A percentile compares a stretch with the other conserved stretches of the same genome.
Conservation (phyloP, 1,284 basidiomycete species). For the Cutaneotrichosporon sp. region DNA sequence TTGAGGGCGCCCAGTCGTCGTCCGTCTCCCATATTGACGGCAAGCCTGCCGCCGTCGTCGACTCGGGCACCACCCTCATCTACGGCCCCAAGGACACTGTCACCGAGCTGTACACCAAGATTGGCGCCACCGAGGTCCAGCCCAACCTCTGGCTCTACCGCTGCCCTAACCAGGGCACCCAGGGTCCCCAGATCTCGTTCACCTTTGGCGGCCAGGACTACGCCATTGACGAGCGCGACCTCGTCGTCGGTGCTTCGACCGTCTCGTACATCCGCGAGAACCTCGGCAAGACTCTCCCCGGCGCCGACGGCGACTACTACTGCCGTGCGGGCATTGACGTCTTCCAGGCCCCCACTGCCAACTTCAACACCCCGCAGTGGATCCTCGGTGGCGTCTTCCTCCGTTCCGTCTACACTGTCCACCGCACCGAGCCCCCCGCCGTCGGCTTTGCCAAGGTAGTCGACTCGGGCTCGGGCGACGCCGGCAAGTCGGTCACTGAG, state of each 20-base stretch:
- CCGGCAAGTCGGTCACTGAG: background rate
- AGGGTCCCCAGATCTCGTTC: background rate
- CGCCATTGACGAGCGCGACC: conserved; percentile 4
- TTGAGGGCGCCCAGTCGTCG: background rate
- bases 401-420: conserved; percentile 89
- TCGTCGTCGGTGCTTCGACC: conserved; percentile 1
- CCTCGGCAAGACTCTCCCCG: background rate
- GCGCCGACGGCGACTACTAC: conserved; percentile 1
- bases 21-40: background rate
- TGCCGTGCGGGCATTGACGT: background rate
- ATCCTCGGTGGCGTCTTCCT: conserved; percentile 47
- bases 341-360: background rate
- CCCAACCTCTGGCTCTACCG: background rate
- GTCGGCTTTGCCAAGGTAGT: conserved; percentile 69
- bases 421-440: conserved; percentile 65
- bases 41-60: conserved; percentile 4
- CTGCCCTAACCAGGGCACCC: background rate
- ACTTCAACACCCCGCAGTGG: conserved; percentile 48
- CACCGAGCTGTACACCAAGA: conserved; percentile 5
- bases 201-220: conserved; percentile 10
- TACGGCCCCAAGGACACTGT: conserved; percentile 2
- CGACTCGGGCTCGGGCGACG: background rate
- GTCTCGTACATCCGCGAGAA: conserved; percentile 1
- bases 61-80: conserved; percentile 9
- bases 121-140: background rate